Evolutionary conservation across 441 rosid species (phyloP), one percentile per base, ranked within the genome.

Genomic region (Flueggea neowawraea): DNA sequence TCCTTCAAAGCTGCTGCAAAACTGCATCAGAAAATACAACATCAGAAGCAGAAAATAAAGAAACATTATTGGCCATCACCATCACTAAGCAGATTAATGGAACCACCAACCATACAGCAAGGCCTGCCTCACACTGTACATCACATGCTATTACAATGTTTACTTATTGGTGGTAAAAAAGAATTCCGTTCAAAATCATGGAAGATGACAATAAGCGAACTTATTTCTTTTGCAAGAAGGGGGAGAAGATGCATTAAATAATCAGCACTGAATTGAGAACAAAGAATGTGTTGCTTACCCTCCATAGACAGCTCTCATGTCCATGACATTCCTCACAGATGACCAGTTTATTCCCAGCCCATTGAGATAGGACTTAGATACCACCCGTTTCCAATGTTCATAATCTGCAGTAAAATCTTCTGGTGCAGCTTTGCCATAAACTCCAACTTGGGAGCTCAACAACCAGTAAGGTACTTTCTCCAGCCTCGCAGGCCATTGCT

Each of bases 301-400:
- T 82, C 97, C 97, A 64, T 94, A 94, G 58, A 89, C 74, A 58
- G 99, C 75, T 84, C 88, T 83, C 99, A 94, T 91, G 89, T 91
- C 97, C 99, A 94, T 94, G 66, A 82, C 92, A 75, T 83, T 89
- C 76, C 99, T 80, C 62, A 91, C 92, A 33, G 74, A 22, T 58
- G 83, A 79, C 97, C 99, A 91, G 73, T 91, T 79, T 60, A 94
- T 84, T 61, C 97, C 96, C 63, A 94, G 64, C 51, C 94, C 96
- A 50, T 65, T 87, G 16, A 87, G 71, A 73, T 94, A 94, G 5
- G 96, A 83, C 64, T 83, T 86, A 66, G 87, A 82, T 60, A 91
- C 89, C 10, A 91, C 96, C 13, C 84, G 82, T 73, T 89, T 94
- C 99, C 99, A 91, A 71, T 87, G 96, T 55, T 86, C 79, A 69